Conservation (phyloP, 306 rosid species). For the Benincasa hispida region DNA sequence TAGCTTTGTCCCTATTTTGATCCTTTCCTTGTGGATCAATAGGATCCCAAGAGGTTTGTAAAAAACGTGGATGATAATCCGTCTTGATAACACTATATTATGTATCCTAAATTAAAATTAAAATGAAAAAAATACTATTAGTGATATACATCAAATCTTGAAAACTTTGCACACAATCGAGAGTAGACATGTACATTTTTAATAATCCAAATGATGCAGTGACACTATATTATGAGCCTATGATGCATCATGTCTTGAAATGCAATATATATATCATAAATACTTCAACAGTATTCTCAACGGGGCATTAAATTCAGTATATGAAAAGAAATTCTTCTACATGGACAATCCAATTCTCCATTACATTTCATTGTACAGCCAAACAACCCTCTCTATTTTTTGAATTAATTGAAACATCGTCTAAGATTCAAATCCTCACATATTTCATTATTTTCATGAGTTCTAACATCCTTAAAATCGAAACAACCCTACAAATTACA, state of each 20-base stretch:
- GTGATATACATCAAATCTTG: neutral
- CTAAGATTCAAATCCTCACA: slow-evolving; percentile 43
- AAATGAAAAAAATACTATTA: neutral
- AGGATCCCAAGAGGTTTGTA: slow-evolving; percentile 52
- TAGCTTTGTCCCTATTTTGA: slow-evolving; percentile 72
- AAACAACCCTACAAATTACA: slow-evolving; percentile 24
- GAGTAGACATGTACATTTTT: neutral
- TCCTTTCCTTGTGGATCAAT: slow-evolving; percentile 55
- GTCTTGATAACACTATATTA: slow-evolving; percentile 49
- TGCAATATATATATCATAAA: neutral
- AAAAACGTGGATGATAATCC: slow-evolving; percentile 44
- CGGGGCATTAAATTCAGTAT: slow-evolving; percentile 40
- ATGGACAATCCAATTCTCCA: slow-evolving; percentile 45
- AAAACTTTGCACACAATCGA: neutral
- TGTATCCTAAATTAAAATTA: slow-evolving; percentile 35
- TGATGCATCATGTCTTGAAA: no score
- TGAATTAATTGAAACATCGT: slow-evolving; percentile 25
- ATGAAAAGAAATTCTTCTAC: slow-evolving; percentile 34
- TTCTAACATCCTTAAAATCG: slow-evolving; percentile 30
- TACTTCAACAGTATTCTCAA: slow-evolving; percentile 57
- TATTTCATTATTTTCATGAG: slow-evolving; percentile 28
- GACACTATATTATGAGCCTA: no score
- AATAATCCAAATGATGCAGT: neutral
- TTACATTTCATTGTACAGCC: slow-evolving; percentile 27
- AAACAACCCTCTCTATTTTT: slow-evolving; percentile 35